Evolutionary conservation across 441 rosid species (phyloP), one percentile per base, ranked within the genome.

Genomic region (Metrosideros polymorpha): DNA sequence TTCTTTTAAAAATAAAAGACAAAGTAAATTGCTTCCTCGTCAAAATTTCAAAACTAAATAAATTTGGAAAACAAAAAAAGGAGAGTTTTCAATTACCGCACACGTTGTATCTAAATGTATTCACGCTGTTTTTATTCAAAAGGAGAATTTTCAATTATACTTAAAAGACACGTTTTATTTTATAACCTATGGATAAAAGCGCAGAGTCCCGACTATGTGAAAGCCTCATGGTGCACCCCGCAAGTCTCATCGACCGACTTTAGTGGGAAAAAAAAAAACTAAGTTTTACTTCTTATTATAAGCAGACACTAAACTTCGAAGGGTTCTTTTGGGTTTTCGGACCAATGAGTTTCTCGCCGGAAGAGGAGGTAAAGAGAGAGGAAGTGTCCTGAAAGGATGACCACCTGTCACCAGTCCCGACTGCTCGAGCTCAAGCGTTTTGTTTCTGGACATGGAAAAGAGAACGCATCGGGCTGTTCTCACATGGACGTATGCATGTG

Each of bases 11-110:
- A 29, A 14, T 22, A 14, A 29, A 59, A 9, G 1, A 59, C 10
- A 5, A 6, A 2, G 29, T 14, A 1, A 59, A 59, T n/a, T n/a
- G 4, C 1, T 59, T 15, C 29, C 0, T 0, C 35, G 19, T 29
- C 29, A 14, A 29, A 59, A 29, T n/a, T 57, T 59, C n/a, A 25
- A 56, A n/a, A 57, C 12, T 5, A n/a, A 57, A 12, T 3, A 6
- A 54, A 25, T 55, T 25, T 12, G 29, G n/a, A n/a, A 25, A 10
- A 56, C 61, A 56, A 27, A 57, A 57, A 57, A n/a, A 57, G 12
- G 12, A 24, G 24, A 27, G 0, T 56, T 30, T 17, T 27, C 35
- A 13, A n/a, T 57, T 30, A 13, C 9, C 35, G 6, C 0, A 29
- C 8, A 35, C 66, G 15, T 14, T 13, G 19, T 57, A 6, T 13